Conservation (phyloP, 140 eudicot species). For the Stevia rebaudiana region DNA sequence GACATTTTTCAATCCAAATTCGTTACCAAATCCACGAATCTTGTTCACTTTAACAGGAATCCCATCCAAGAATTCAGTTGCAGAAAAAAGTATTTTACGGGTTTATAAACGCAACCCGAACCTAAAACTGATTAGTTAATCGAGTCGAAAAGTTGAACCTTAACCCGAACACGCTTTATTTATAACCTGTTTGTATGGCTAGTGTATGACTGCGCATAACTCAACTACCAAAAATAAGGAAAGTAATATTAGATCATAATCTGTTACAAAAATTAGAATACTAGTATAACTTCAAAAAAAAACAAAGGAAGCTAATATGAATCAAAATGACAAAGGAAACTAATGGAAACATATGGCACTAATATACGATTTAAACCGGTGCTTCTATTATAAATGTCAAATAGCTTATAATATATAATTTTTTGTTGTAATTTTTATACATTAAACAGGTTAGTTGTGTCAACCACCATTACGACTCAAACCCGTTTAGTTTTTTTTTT, state of each 20-base stretch:
- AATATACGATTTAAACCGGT: neutral
- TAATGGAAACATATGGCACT: neutral
- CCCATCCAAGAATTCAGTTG: neutral
- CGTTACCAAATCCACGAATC: neutral
- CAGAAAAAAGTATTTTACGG: neutral
- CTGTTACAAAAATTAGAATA: neutral
- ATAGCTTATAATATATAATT: neutral
- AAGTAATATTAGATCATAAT: neutral
- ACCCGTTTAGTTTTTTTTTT: too few species aligned
- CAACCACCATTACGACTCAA: too few species aligned
- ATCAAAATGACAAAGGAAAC: neutral
- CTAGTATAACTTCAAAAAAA: neutral
- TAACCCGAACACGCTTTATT: neutral
- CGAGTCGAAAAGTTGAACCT: neutral
- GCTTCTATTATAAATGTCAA: neutral
- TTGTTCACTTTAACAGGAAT: neutral
- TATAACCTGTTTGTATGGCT: neutral
- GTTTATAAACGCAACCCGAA: neutral
- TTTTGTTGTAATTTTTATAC: neutral
- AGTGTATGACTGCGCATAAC: conserved; percentile 7
- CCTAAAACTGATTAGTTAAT: neutral
- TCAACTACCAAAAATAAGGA: neutral
- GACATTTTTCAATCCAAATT: neutral
- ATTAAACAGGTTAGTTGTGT: neutral
- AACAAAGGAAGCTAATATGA: neutral